A percentile compares a stretch with the other conserved stretches of the same genome.
Conservation (phyloP, 106 monocot genomes). For the Narthecium ossifragum region DNA sequence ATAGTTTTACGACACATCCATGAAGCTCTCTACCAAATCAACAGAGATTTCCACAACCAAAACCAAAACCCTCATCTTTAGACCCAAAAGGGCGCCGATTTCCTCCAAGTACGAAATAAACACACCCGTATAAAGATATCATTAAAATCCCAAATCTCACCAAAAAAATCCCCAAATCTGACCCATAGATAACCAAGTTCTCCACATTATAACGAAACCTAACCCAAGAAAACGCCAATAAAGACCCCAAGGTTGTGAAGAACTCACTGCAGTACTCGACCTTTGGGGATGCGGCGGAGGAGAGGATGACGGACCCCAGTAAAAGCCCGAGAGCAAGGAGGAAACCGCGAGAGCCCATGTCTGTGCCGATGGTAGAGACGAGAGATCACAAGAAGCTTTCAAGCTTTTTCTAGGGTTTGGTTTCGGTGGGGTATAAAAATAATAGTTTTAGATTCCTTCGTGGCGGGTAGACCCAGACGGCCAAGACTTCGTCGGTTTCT, state of each 20-base stretch:
- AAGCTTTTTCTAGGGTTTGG: too few species aligned
- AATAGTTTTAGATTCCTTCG: too few species aligned
- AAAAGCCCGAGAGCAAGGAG: neutral
- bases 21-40: neutral
- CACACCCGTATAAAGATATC: too few species aligned
- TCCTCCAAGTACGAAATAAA: neutral
- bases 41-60: neutral
- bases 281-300: neutral
- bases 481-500: too few species aligned
- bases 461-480: too few species aligned
- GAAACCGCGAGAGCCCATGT: neutral
- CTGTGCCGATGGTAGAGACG: neutral
- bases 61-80: neutral
- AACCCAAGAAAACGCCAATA: neutral
- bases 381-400: neutral
- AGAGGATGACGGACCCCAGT: neutral
- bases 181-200: too few species aligned
- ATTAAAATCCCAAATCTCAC: neutral
- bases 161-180: neutral
- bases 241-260: neutral
- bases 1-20: neutral
- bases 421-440: too few species aligned
- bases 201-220: neutral
- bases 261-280: slow-evolving; percentile 13
- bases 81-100: neutral